phyloP scores from a whole-genome alignment of 257 asterid genomes.

The Nicotiana undulata region DNA sequence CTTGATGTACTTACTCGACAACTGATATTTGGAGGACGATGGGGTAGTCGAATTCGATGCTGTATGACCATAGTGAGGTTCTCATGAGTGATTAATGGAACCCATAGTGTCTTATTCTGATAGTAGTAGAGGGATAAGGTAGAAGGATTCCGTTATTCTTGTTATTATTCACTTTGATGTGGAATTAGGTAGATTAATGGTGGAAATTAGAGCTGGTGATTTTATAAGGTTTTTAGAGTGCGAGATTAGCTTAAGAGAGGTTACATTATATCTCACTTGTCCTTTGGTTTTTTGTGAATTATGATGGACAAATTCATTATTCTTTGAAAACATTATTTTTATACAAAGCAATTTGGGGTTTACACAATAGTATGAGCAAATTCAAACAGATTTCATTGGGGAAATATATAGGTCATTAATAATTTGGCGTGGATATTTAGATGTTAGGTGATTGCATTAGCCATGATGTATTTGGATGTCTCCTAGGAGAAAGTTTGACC shows the following conservation, averaged over 20 bases:
- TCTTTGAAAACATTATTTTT: too few species aligned
- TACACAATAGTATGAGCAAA: too few species aligned
- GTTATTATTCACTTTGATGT: background rate
- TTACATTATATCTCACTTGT: too few species aligned
- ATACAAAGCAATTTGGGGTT: too few species aligned
- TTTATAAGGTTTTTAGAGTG: background rate
- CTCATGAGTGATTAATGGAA: background rate
- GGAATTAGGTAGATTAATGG: background rate
- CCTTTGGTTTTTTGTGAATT: too few species aligned
- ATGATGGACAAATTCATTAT: too few species aligned
- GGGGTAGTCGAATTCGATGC: background rate
- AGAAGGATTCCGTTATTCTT: background rate
- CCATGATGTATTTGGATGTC: too few species aligned
- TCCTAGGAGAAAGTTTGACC: too few species aligned
- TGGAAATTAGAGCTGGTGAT: background rate
- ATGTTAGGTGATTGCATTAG: too few species aligned
- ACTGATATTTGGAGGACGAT: background rate
- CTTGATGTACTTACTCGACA: background rate
- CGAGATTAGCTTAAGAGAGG: background rate
- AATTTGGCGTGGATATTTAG: too few species aligned
- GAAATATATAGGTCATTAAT: too few species aligned
- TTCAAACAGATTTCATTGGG: too few species aligned
- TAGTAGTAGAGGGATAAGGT: background rate
- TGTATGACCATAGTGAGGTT: background rate
- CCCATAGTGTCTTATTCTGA: background rate